A percentile compares a stretch with the other conserved stretches of the same genome.
Conservation (phyloP, 106 monocot species). For the Apostasia shenzhenica region DNA sequence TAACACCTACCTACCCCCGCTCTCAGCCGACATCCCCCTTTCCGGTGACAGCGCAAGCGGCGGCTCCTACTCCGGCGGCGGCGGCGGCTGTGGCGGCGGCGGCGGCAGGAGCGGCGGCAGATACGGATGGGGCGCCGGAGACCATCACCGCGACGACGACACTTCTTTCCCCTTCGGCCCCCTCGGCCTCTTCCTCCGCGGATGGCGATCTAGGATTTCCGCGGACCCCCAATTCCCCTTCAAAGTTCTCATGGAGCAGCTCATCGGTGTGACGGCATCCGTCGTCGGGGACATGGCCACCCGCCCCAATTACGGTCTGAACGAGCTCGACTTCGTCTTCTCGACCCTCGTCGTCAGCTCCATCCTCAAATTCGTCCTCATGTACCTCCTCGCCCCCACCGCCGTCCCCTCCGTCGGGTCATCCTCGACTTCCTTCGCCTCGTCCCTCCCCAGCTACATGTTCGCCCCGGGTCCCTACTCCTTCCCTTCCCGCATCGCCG, state of each 20-base stretch:
- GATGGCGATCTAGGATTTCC: slow-evolving; percentile 70
- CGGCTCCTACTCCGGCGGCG: neutral
- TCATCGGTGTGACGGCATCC: slow-evolving; percentile 71
- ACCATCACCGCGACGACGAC: neutral
- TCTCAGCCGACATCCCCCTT: neutral
- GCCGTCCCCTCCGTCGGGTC: neutral
- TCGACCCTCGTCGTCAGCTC: slow-evolving; percentile 82
- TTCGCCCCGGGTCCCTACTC: slow-evolving; percentile 58
- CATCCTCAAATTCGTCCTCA: slow-evolving; percentile 80
- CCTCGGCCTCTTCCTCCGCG: slow-evolving; percentile 44
- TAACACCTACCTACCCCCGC: neutral
- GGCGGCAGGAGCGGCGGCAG: slow-evolving; percentile 8
- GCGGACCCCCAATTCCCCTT: slow-evolving; percentile 85
- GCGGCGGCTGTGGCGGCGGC: neutral
- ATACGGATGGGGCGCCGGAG: neutral
- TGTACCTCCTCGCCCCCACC: slow-evolving; percentile 81
- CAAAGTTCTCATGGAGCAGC: slow-evolving; percentile 84
- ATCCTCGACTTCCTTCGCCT: slow-evolving; percentile 1
- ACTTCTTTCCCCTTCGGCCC: slow-evolving; percentile 10
- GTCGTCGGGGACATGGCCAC: slow-evolving; percentile 79
- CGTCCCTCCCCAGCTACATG: slow-evolving; percentile 57
- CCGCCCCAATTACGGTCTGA: slow-evolving; percentile 76
- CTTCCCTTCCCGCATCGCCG: slow-evolving; percentile 31
- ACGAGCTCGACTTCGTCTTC: slow-evolving; percentile 91
- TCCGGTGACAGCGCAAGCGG: slow-evolving; percentile 2